A percentile compares a stretch with the other conserved stretches of the same genome.
Conservation (phyloP, 306 rosid genomes). For the Hylodesmum podocarpum region DNA sequence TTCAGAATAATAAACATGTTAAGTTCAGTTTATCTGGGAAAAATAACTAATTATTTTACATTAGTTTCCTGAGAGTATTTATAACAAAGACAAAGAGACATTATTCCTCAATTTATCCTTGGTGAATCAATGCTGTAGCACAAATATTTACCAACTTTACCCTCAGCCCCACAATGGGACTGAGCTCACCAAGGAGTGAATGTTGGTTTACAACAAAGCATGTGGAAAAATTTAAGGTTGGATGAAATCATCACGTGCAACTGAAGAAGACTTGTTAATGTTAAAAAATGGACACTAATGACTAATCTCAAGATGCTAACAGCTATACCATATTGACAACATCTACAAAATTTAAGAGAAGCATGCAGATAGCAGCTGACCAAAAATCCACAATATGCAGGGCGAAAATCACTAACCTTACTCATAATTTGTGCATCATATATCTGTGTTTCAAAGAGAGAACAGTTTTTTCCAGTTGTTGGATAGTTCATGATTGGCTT, state of each 20-base stretch:
- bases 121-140: not conserved
- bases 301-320: not conserved
- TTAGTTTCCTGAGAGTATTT: not conserved
- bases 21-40: not conserved
- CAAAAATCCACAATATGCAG: no score
- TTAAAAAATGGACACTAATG: not conserved
- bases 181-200: not conserved
- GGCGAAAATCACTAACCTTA: no score
- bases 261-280: not conserved
- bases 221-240: constrained; percentile 7
- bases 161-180: not conserved
- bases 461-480: no score
- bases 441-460: no score
- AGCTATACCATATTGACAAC: not conserved
- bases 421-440: no score
- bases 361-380: no score
- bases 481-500: no score
- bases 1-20: not conserved
- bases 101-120: not conserved
- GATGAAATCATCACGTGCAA: not conserved
- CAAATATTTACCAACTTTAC: not conserved
- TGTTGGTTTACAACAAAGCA: not conserved
- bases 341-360: no score
- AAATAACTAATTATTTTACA: not conserved
- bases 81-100: not conserved